phyloP scores from a whole-genome alignment of 495 filamentous ascomycete genomes.

The Glarea lozoyensis region DNA sequence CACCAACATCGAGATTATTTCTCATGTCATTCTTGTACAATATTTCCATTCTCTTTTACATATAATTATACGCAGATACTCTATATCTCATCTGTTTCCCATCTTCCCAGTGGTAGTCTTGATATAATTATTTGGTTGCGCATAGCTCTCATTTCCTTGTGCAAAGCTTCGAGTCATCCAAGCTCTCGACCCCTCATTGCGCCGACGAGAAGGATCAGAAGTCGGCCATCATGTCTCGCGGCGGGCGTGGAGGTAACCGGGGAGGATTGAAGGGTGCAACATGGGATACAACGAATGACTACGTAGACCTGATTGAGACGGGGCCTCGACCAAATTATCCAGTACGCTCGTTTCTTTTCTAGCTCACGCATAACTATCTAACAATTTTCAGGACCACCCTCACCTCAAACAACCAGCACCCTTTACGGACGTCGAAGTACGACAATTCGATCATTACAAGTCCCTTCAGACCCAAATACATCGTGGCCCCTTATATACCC shows the following conservation, averaged over 20 bases:
- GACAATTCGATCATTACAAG: constrained; percentile 35
- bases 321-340: constrained; percentile 35
- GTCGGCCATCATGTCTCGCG: constrained; percentile 17
- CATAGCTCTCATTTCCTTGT: no score
- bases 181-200: no score
- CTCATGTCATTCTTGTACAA: no score
- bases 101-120: no score
- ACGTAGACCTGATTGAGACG: constrained; percentile 28
- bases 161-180: no score
- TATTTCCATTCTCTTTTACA: no score
- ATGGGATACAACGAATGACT: constrained; percentile 25
- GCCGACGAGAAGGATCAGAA: no score
- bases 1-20: no score
- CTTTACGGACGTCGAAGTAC: constrained; percentile 31
- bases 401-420: constrained; percentile 30
- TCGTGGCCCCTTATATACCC: constrained; percentile 39
- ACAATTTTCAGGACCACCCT: constrained; percentile 20
- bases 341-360: constrained; percentile 15
- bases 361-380: background rate
- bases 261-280: constrained; percentile 24
- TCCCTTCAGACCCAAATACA: constrained; percentile 38
- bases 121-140: no score
- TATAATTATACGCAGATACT: no score
- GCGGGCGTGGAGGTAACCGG: constrained; percentile 25
- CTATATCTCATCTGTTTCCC: no score